Conservation (phyloP, 2,329 filamentous ascomycete species). For the Aspergillus udagawae region DNA sequence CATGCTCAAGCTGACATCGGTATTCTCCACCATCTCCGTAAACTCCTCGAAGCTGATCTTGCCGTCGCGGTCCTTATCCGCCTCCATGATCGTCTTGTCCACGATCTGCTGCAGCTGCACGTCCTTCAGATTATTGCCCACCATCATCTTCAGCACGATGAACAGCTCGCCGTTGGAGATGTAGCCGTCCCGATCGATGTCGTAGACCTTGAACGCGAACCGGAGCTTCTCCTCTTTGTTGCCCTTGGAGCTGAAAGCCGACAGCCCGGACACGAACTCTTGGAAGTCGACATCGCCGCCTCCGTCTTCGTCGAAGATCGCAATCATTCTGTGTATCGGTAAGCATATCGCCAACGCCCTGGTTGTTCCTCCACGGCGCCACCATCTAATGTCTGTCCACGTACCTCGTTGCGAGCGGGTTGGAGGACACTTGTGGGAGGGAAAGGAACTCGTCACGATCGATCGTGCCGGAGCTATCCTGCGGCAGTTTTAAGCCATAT, state of each 20-base stretch:
- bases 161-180: slow-evolving; percentile 99
- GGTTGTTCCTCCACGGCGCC: neutral
- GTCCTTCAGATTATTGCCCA: slow-evolving; percentile 97
- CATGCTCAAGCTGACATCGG: slow-evolving; percentile 67
- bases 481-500: slow-evolving; percentile 5
- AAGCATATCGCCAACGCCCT: neutral
- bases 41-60: slow-evolving; percentile 99
- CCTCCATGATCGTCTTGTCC: slow-evolving; percentile 99
- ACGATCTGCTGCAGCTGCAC: slow-evolving; percentile 98
- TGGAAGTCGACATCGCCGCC: slow-evolving; percentile 98
- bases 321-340: slow-evolving; percentile 73
- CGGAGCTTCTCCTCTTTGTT: slow-evolving; percentile 98
- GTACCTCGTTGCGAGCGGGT: slow-evolving; percentile 91
- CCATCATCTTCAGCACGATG: slow-evolving; percentile 99
- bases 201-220: slow-evolving; percentile 99
- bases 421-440: slow-evolving; percentile 94
- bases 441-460: slow-evolving; percentile 98
- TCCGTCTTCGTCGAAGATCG: slow-evolving; percentile 98
- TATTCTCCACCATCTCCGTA: slow-evolving; percentile 97
- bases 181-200: slow-evolving; percentile 97
- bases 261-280: slow-evolving; percentile 93
- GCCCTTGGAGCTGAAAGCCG: slow-evolving; percentile 93
- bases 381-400: slow-evolving; percentile 11
- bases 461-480: slow-evolving; percentile 98
- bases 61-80: slow-evolving; percentile 89